Conservation (phyloP, 116 monocot genomes). For the Thalassia testudinum region DNA sequence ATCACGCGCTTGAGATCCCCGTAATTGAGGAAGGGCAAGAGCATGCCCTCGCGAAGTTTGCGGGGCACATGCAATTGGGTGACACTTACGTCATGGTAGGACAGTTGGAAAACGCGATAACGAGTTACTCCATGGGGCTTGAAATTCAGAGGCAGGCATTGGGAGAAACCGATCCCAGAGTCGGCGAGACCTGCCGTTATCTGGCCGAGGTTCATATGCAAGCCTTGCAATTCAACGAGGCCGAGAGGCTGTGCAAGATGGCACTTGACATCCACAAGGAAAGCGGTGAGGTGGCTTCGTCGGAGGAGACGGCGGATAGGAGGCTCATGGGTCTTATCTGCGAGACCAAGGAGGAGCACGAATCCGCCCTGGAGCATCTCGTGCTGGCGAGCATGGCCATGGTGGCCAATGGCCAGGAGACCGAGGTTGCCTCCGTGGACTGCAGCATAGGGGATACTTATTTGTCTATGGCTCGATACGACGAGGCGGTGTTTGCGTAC, state of each 20-base stretch:
- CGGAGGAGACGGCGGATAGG: conserved; percentile 13
- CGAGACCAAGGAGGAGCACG: conserved; percentile 19
- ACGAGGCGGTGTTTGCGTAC: conserved; percentile 24
- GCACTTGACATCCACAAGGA: conserved; percentile 23
- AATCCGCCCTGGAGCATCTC: conserved; percentile 17
- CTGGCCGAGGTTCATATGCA: conserved; percentile 20
- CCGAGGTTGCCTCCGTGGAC: conserved; percentile 20
- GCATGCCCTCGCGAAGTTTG: conserved; percentile 19
- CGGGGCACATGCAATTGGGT: conserved; percentile 21
- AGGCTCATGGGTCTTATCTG: conserved; percentile 27
- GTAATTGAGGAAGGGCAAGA: conserved; percentile 5
- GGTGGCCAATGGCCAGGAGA: conserved; percentile 17
- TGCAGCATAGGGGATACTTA: conserved; percentile 25
- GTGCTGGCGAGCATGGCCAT: conserved; percentile 28
- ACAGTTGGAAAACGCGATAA: conserved; percentile 11
- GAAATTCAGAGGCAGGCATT: conserved; percentile 18
- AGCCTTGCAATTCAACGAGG: conserved; percentile 17
- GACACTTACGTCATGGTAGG: conserved; percentile 19
- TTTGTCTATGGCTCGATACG: conserved; percentile 15
- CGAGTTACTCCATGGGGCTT: conserved; percentile 13
- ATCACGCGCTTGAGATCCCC: conserved; percentile 15
- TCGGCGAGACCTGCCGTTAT: conserved; percentile 23
- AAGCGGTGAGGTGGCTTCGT: conserved; percentile 6
- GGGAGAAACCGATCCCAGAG: conserved; percentile 14
- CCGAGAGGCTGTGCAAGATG: conserved; percentile 16